phyloP scores from a whole-genome alignment of 768 basidiomycete genomes.

The Hemileccinum rubropunctum region DNA sequence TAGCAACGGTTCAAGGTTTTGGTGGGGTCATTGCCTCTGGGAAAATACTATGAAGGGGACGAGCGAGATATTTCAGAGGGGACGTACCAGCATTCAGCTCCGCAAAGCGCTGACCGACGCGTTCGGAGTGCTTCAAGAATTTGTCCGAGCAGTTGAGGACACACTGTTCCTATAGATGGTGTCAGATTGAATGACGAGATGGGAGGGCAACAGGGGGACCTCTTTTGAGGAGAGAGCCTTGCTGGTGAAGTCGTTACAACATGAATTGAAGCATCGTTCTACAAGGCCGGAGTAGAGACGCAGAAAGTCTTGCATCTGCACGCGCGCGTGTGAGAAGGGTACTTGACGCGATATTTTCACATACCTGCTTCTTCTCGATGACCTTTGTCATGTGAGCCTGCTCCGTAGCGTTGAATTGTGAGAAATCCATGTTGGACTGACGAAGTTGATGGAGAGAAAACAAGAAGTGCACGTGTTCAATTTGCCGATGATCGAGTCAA shows the following conservation, averaged over 20 bases:
- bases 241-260: slow-evolving; percentile 96
- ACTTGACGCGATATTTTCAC: slow-evolving; percentile 12
- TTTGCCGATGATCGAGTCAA: too few species aligned
- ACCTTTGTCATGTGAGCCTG: slow-evolving; percentile 94
- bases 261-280: slow-evolving; percentile 93
- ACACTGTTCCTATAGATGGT: slow-evolving; percentile 70
- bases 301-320: slow-evolving; percentile 97
- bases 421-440: slow-evolving; percentile 88
- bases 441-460: neutral
- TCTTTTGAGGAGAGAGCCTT: slow-evolving; percentile 93
- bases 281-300: slow-evolving; percentile 91
- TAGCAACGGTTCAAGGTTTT: slow-evolving; percentile 24
- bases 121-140: slow-evolving; percentile 94
- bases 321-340: slow-evolving; percentile 7
- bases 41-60: neutral
- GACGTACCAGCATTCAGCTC: slow-evolving; percentile 86
- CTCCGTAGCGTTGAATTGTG: slow-evolving; percentile 83
- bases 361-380: slow-evolving; percentile 95
- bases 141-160: slow-evolving; percentile 95
- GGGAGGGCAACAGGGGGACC: slow-evolving; percentile 40
- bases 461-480: neutral
- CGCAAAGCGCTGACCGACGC: slow-evolving; percentile 88
- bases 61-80: neutral
- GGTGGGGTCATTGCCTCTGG: slow-evolving; percentile 32
- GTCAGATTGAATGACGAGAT: slow-evolving; percentile 8